A percentile compares a stretch with the other conserved stretches of the same genome.
These are phyloP conservation scores for Fraxinus latifolia DNA, from an alignment of 305 asterid genomes.

Conservation along the genomic window DNA sequence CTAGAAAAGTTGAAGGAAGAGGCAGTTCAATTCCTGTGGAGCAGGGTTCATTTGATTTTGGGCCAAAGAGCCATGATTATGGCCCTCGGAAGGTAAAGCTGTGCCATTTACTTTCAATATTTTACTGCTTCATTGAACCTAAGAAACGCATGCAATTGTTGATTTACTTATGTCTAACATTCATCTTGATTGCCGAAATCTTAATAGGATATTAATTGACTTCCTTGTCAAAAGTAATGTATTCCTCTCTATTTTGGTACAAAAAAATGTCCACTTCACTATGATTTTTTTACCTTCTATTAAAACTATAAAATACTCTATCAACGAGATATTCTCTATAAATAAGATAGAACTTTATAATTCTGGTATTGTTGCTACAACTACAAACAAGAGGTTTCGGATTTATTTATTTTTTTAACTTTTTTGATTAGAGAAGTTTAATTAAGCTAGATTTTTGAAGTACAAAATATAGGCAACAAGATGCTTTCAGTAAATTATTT, in stretches of 20 bases:
- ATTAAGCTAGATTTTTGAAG: background rate
- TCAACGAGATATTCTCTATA: background rate
- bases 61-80: conserved; percentile 52
- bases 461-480: background rate
- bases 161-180: background rate
- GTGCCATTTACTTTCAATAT: conserved; percentile 13
- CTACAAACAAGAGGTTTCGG: background rate
- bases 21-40: conserved; percentile 49
- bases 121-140: conserved; percentile 10
- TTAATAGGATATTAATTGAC: background rate
- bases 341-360: background rate
- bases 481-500: background rate
- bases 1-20: conserved; percentile 47
- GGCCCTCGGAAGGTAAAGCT: conserved; percentile 62
- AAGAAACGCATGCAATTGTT: background rate
- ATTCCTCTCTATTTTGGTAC: background rate
- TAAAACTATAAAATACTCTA: background rate
- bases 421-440: background rate
- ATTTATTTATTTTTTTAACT: background rate
- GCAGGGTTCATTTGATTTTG: conserved; percentile 36
- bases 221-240: background rate
- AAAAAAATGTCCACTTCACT: background rate
- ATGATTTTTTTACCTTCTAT: background rate
- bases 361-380: background rate
- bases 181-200: background rate